These are phyloP conservation scores for Avena atlantica DNA, from an alignment of 176 grass and related monocot genomes.

Conservation along the genomic window DNA sequence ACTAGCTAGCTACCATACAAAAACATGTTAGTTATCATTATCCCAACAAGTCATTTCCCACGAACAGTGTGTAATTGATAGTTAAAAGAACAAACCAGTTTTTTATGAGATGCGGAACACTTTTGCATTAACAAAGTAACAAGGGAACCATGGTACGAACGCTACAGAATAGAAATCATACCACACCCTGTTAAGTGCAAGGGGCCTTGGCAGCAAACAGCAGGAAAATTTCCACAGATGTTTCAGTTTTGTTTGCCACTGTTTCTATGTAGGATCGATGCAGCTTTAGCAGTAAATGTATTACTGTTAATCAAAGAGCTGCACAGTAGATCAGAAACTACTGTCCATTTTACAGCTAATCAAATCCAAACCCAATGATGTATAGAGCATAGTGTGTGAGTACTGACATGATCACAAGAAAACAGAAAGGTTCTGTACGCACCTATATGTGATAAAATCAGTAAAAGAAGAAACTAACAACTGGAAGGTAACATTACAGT, in stretches of 20 bases:
- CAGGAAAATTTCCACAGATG: not conserved
- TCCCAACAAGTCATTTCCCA: not conserved
- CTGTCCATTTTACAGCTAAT: not conserved
- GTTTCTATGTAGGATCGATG: not conserved
- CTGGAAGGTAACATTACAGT: not conserved
- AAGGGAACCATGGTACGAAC: not conserved
- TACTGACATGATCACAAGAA: not conserved
- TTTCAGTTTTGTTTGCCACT: not conserved
- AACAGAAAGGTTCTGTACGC: slow-evolving; percentile 16
- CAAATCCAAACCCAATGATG: not conserved
- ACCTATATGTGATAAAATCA: not conserved
- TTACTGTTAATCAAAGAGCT: not conserved
- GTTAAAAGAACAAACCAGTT: not conserved
- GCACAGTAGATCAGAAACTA: slow-evolving; percentile 1
- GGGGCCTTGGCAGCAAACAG: not conserved
- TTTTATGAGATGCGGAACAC: not conserved
- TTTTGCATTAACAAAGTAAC: not conserved
- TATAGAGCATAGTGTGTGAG: not conserved
- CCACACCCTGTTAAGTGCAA: not conserved
- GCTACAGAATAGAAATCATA: not conserved
- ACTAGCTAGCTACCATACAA: not conserved
- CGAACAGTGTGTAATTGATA: not conserved
- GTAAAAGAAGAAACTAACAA: slow-evolving; percentile 8
- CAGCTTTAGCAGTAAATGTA: not conserved
- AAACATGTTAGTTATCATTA: not conserved